Evolutionary conservation across 768 basidiomycete species (phyloP).

Genomic region (Austroboletus eburneus): DNA sequence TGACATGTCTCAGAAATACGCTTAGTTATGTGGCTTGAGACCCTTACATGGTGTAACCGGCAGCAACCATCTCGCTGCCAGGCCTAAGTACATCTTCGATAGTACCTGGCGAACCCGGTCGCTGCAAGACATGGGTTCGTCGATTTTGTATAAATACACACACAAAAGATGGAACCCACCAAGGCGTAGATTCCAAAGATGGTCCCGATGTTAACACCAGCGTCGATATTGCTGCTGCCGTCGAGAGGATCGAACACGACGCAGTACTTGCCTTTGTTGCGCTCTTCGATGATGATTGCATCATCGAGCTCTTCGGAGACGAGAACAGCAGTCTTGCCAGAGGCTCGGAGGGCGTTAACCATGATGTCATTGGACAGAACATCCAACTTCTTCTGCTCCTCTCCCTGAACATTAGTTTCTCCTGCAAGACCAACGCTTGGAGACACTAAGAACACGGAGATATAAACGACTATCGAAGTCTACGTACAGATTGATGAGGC

Average conservation of each 20-base stretch:
- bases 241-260: slow-evolving; percentile 99
- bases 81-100: slow-evolving; percentile 88
- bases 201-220: slow-evolving; percentile 96
- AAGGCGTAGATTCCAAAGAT: slow-evolving; percentile 96
- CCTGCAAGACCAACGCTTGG: slow-evolving; percentile 92
- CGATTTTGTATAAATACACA: not conserved
- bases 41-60: slow-evolving; percentile 91
- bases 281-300: slow-evolving; percentile 84
- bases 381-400: slow-evolving; percentile 99
- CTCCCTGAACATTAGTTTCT: slow-evolving; percentile 94
- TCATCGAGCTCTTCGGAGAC: slow-evolving; percentile 95
- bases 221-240: slow-evolving; percentile 95
- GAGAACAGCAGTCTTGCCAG: slow-evolving; percentile 95
- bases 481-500: slow-evolving; percentile 92
- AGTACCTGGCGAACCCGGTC: slow-evolving; percentile 71
- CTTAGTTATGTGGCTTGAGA: not conserved
- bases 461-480: not conserved
- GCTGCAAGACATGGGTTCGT: slow-evolving; percentile 37
- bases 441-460: not conserved
- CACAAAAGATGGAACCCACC: slow-evolving; percentile 47
- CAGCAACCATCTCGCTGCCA: slow-evolving; percentile 95
- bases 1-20: slow-evolving; percentile 20
- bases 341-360: slow-evolving; percentile 93
- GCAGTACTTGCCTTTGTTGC: slow-evolving; percentile 83
- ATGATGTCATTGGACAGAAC: slow-evolving; percentile 99